Evolutionary conservation across 2,329 filamentous ascomycete species (phyloP), one percentile per base, ranked within the genome.

Genomic region (Pseudocercospora musae): DNA sequence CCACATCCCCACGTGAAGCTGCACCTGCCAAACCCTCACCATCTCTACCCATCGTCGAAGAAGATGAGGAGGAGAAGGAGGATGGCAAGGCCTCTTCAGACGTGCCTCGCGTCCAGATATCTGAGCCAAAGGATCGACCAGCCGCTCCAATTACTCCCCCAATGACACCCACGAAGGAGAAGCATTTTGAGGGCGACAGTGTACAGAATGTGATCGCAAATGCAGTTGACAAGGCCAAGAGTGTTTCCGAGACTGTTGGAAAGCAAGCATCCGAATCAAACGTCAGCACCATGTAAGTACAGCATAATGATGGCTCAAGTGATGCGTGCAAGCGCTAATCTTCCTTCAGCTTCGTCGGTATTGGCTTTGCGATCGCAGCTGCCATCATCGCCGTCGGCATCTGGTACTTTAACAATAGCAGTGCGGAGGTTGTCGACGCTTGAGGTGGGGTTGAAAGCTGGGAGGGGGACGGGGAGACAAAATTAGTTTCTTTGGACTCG

Each of bases 131-230:
- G 7, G 62, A 62, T 13, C 56, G 66, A 44, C 70, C 68, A 7
- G 66, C 65, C 10, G 68, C 65, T 27, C 72, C 70, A 1, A 70
- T 73, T 1, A 75, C 74, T 13, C 73, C 73, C 23, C 73, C 74
- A 0, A 64, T 74, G 68, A 76, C 73, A 23, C 73, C 73, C 2
- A 66, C 69, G 21, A 69, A 73, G 59, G 64, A 66, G n/a, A 63
- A 66, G 42, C 42, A 59, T 15, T 57, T 46, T 23, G 58, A 64
- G 25, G 29, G 50, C 46, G 33, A 33, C 9, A 58, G 61, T 3
- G 59, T 66, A 27, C 56, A 60, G 37, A 63, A 63, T 27, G 53
- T 57, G 37, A 49, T 15, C 37, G 42, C 62, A 49, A 62, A 50
- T 29, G 59, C 40, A 29, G 63, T 57, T 18, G 62, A 63, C 25